A percentile compares a stretch with the other conserved stretches of the same genome.
Evolutionary conservation across 1,284 basidiomycete species (phyloP).

Genomic region (Papiliotrema fonsecae): DNA sequence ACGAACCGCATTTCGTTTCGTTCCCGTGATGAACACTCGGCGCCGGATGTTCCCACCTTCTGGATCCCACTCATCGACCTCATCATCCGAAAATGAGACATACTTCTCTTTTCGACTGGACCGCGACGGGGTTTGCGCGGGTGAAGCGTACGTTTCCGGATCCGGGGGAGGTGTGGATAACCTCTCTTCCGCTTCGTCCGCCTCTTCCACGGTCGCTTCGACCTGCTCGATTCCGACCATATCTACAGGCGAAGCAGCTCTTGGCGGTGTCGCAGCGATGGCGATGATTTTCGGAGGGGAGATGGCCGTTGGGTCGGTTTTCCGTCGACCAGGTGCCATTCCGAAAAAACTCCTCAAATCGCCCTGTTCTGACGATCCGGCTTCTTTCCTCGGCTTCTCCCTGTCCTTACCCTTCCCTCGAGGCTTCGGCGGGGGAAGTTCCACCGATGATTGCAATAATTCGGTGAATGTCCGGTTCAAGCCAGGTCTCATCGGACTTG

Average conservation of each 20-base stretch:
- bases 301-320: not conserved
- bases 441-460: constrained; percentile 1
- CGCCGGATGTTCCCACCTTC: constrained; percentile 19
- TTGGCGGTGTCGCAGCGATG: not conserved
- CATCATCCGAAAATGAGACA: constrained; percentile 31
- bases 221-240: no score
- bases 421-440: not conserved
- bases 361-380: not conserved
- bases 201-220: not conserved
- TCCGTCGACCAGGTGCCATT: not conserved
- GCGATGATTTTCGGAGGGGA: not conserved
- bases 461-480: constrained; percentile 7
- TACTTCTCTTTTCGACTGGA: constrained; percentile 9
- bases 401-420: not conserved
- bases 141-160: not conserved
- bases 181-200: not conserved
- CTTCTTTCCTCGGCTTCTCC: not conserved
- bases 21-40: constrained; percentile 25
- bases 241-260: not conserved
- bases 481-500: constrained; percentile 28
- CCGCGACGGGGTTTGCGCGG: constrained; percentile 2
- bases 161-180: not conserved
- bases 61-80: constrained; percentile 35
- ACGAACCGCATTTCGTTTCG: constrained; percentile 10
- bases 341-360: not conserved